Percentiles rank a stretch among this genome's conserved stretches.
These are phyloP conservation scores for Sordariomycetes sp. DNA, from an alignment of 2,329 filamentous ascomycete species.

Conservation along the genomic window DNA sequence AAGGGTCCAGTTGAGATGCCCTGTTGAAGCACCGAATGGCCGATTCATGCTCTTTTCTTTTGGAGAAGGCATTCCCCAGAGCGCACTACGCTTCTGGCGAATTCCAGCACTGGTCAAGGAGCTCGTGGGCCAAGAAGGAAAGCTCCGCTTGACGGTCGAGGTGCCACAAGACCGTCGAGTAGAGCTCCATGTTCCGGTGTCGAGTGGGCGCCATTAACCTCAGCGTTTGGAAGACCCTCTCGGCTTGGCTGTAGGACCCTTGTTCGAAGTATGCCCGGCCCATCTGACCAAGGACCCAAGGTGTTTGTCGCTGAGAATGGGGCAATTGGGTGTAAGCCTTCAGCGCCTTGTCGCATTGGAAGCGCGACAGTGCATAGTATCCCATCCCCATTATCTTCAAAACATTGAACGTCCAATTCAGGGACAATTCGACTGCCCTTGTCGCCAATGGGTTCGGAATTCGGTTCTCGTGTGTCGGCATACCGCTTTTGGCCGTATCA, in stretches of 20 bases:
- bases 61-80: conserved; percentile 86
- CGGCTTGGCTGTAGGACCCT: conserved; percentile 73
- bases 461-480: background rate
- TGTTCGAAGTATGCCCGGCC: conserved; percentile 89
- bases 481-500: background rate
- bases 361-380: conserved; percentile 69
- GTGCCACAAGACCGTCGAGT: conserved; percentile 98
- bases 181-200: conserved; percentile 93
- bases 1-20: conserved; percentile 80
- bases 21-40: conserved; percentile 90
- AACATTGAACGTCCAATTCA: conserved; percentile 68
- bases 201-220: conserved; percentile 71
- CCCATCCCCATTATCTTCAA: conserved; percentile 73
- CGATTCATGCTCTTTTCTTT: conserved; percentile 87
- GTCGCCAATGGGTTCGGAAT: background rate
- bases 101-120: conserved; percentile 77
- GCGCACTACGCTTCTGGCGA: conserved; percentile 95
- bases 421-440: conserved; percentile 42
- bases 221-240: conserved; percentile 74
- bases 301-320: conserved; percentile 70
- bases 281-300: conserved; percentile 86
- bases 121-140: conserved; percentile 82
- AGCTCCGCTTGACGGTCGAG: conserved; percentile 85
- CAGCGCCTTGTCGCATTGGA: conserved; percentile 67
- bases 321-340: conserved; percentile 63